Conservation (phyloP, 345 rosid species). For the Rhodamnia argentea region DNA sequence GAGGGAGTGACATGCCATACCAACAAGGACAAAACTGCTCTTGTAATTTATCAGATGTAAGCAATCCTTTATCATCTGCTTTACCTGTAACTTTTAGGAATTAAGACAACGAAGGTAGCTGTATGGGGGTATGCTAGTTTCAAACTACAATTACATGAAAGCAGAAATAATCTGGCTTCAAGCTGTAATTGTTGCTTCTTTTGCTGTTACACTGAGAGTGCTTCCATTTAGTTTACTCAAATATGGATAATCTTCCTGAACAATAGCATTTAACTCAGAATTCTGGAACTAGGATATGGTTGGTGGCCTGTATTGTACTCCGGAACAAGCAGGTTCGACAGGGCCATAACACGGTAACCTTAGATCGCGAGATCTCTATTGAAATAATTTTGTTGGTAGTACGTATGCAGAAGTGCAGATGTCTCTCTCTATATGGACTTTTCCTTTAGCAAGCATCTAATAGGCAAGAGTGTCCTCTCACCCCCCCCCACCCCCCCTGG, state of each 20-base stretch:
- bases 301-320: background rate
- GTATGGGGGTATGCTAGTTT: background rate
- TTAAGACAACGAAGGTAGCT: background rate
- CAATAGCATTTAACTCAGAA: background rate
- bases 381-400: background rate
- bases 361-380: background rate
- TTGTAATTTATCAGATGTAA: slow-evolving; percentile 88
- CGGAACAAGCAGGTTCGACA: background rate
- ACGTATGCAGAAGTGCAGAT: background rate
- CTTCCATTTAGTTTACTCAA: background rate
- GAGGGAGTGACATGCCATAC: slow-evolving; percentile 84
- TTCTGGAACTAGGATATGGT: background rate
- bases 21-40: slow-evolving; percentile 54
- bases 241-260: background rate
- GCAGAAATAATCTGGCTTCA: background rate
- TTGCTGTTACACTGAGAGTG: background rate
- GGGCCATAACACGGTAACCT: background rate
- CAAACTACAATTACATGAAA: background rate
- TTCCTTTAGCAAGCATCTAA: slow-evolving; percentile 3
- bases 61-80: slow-evolving; percentile 12
- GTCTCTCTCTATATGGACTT: slow-evolving; percentile 1
- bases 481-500: too few relatives aligned
- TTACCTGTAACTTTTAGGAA: background rate
- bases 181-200: background rate
- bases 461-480: too few relatives aligned